phyloP scores from a whole-genome alignment of 768 basidiomycete genomes.

The Mycena olivaceomarginata region DNA sequence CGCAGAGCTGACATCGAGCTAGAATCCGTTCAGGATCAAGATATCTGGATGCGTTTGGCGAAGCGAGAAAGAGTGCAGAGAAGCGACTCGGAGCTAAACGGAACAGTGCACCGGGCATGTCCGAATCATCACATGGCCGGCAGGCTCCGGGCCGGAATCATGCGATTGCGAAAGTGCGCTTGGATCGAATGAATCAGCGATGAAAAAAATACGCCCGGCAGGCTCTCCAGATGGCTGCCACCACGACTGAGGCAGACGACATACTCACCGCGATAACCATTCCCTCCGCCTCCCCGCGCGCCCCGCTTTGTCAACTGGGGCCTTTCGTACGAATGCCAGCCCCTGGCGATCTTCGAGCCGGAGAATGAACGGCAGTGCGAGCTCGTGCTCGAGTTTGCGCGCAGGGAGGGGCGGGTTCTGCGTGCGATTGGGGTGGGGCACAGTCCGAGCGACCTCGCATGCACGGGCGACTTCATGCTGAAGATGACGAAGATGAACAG shows the following conservation, averaged over 20 bases:
- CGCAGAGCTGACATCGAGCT: too few relatives aligned
- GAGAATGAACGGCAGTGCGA: slow-evolving; percentile 81
- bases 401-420: slow-evolving; percentile 81
- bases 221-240: background rate
- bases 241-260: slow-evolving; percentile 51
- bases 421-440: slow-evolving; percentile 94
- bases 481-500: slow-evolving; percentile 84
- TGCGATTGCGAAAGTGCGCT: slow-evolving; percentile 13
- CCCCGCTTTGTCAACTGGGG: slow-evolving; percentile 85
- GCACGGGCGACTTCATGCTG: slow-evolving; percentile 92
- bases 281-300: slow-evolving; percentile 59
- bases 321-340: slow-evolving; percentile 81
- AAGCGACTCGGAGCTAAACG: too few relatives aligned
- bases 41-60: too few relatives aligned
- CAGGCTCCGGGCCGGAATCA: background rate
- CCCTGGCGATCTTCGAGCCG: slow-evolving; percentile 87
- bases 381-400: slow-evolving; percentile 87
- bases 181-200: background rate
- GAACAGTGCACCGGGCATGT: too few relatives aligned
- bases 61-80: too few relatives aligned
- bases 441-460: slow-evolving; percentile 95
- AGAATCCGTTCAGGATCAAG: too few relatives aligned
- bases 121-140: background rate
- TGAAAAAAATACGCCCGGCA: background rate
- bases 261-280: slow-evolving; percentile 76